phyloP scores from a whole-genome alignment of 2,329 filamentous ascomycete genomes.

The Lecanosticta acicola region DNA sequence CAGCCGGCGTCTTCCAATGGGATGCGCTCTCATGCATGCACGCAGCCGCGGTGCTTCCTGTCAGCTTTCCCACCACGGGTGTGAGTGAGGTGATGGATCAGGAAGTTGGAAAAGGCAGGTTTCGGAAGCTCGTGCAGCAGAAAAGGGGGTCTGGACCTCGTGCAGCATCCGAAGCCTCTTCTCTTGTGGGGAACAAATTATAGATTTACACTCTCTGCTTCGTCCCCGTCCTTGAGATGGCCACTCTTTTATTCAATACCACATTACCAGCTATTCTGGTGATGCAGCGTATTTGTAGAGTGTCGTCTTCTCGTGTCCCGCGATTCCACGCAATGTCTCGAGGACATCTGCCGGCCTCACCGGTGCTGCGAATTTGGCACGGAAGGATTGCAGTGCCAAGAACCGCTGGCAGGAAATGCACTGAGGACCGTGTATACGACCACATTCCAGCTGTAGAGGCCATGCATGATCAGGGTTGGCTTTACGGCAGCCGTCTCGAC shows the following conservation, averaged over 20 bases:
- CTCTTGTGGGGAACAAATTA: too few relatives aligned
- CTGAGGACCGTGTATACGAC: conserved; percentile 66
- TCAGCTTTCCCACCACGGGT: too few relatives aligned
- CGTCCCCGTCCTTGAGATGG: background rate
- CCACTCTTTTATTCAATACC: conserved; percentile 10
- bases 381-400: conserved; percentile 78
- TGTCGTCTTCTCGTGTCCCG: conserved; percentile 36
- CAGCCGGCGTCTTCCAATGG: too few relatives aligned
- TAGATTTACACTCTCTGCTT: background rate
- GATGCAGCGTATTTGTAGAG: conserved; percentile 3
- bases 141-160: too few relatives aligned
- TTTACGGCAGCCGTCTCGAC: conserved; percentile 63
- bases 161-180: too few relatives aligned
- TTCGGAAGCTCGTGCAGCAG: too few relatives aligned
- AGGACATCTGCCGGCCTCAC: conserved; percentile 78
- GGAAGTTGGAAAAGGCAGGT: too few relatives aligned
- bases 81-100: too few relatives aligned
- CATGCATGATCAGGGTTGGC: conserved; percentile 85
- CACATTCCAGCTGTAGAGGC: conserved; percentile 78
- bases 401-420: conserved; percentile 65
- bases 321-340: conserved; percentile 68
- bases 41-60: too few relatives aligned
- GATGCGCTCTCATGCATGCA: too few relatives aligned
- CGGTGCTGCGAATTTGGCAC: conserved; percentile 77
- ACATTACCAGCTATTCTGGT: conserved; percentile 7